These are phyloP conservation scores for Suillus subaureus DNA, from an alignment of 768 basidiomycete genomes.

Conservation along the genomic window DNA sequence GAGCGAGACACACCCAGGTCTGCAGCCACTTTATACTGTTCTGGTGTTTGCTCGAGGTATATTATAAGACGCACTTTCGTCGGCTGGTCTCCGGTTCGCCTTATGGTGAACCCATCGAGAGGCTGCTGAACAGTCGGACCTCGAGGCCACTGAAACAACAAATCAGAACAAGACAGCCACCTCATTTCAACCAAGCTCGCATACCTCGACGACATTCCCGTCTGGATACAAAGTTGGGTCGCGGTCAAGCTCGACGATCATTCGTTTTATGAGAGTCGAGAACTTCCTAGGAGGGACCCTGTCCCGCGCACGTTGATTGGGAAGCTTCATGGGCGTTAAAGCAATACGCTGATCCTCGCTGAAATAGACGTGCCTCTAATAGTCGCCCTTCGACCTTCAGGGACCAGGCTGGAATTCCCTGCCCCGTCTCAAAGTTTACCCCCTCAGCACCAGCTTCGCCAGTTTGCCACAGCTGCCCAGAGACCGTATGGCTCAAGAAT, in stretches of 20 bases:
- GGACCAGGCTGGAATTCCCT: constrained; percentile 88
- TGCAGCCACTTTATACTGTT: constrained; percentile 78
- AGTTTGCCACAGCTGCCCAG: constrained; percentile 84
- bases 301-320: constrained; percentile 66
- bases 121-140: constrained; percentile 55
- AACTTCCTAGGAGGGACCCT: constrained; percentile 72
- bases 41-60: constrained; percentile 84
- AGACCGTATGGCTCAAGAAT: constrained; percentile 87
- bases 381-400: constrained; percentile 87
- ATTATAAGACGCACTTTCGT: constrained; percentile 84
- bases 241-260: constrained; percentile 86
- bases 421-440: constrained; percentile 74
- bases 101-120: constrained; percentile 86
- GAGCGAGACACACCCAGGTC: constrained; percentile 59
- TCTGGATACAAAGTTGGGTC: constrained; percentile 82
- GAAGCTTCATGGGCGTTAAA: constrained; percentile 38
- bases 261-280: constrained; percentile 79
- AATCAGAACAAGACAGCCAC: background rate
- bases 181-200: background rate
- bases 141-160: constrained; percentile 58
- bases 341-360: background rate
- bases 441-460: constrained; percentile 39
- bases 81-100: constrained; percentile 76
- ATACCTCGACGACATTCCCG: constrained; percentile 87
- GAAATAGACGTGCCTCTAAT: constrained; percentile 61